These are phyloP conservation scores for Tothia fuscella DNA, from an alignment of 2,329 filamentous ascomycete genomes.

Conservation along the genomic window DNA sequence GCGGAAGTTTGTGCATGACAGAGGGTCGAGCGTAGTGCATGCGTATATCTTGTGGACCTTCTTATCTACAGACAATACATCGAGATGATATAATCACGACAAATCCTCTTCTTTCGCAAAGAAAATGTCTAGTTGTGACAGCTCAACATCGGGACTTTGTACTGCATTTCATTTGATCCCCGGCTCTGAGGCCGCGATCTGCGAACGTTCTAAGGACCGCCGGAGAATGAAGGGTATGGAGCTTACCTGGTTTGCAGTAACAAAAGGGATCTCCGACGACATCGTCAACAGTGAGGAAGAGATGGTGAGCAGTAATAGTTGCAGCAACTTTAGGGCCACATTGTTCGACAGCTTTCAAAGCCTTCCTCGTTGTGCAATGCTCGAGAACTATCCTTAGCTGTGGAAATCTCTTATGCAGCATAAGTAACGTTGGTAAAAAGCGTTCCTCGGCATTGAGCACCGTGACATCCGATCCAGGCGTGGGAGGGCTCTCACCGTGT, in stretches of 20 bases:
- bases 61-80: too few relatives aligned
- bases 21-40: too few relatives aligned
- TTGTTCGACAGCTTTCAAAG: conserved; percentile 61
- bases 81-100: too few relatives aligned
- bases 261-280: conserved; percentile 61
- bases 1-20: too few relatives aligned
- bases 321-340: conserved; percentile 68
- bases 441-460: conserved; percentile 56
- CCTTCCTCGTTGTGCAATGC: conserved; percentile 78
- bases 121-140: too few relatives aligned
- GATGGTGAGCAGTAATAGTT: conserved; percentile 75
- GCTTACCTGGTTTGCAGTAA: conserved; percentile 59
- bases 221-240: too few relatives aligned
- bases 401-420: conserved; percentile 65
- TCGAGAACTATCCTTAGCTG: conserved; percentile 56
- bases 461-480: conserved; percentile 26
- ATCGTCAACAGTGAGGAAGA: conserved; percentile 69
- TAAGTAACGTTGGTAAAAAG: conserved; percentile 70
- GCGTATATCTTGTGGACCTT: too few relatives aligned
- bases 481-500: conserved; percentile 73
- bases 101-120: too few relatives aligned
- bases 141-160: too few relatives aligned
- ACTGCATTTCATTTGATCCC: too few relatives aligned
- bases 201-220: too few relatives aligned
- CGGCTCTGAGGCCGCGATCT: too few relatives aligned